Conservation (phyloP, 139 green algal genomes). For the Haematococcus sp. region DNA sequence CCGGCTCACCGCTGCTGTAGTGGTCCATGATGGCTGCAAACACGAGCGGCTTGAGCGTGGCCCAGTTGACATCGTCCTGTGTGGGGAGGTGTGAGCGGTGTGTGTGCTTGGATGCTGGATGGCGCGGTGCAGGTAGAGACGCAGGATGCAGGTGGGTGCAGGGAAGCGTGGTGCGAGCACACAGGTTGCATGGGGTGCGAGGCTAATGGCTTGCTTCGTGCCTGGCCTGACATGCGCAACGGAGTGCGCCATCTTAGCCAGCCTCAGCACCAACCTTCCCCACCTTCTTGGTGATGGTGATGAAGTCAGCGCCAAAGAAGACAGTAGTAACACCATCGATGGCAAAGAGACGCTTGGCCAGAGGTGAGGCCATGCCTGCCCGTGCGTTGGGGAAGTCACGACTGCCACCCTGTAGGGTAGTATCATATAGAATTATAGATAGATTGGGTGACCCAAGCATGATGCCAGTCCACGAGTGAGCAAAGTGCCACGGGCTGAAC, state of each 20-base stretch:
- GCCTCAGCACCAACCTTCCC: no score
- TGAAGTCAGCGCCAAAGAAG: constrained; percentile 97
- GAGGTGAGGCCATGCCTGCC: constrained; percentile 82
- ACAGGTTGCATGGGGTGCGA: no score
- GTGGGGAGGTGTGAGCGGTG: no score
- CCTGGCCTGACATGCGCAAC: no score
- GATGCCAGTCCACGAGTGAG: no score
- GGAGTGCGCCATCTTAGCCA: no score
- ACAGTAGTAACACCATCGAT: constrained; percentile 87
- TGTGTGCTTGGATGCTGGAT: neutral
- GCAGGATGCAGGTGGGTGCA: no score
- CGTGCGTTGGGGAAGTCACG: constrained; percentile 78
- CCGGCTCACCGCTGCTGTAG: constrained; percentile 74
- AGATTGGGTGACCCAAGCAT: no score
- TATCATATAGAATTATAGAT: neutral
- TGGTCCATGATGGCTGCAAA: constrained; percentile 97
- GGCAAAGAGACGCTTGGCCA: constrained; percentile 86
- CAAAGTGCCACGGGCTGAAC: no score
- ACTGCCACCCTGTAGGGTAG: constrained; percentile 42
- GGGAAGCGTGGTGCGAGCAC: no score
- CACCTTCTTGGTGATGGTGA: constrained; percentile 92
- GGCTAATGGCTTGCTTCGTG: no score
- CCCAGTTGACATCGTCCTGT: constrained; percentile 57
- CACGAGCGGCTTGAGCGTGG: constrained; percentile 88
- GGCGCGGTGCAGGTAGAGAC: no score